Base-by-base conservation (phyloP, 2,329 filamentous ascomycete genomes). In the Penicillium sp. region DNA sequence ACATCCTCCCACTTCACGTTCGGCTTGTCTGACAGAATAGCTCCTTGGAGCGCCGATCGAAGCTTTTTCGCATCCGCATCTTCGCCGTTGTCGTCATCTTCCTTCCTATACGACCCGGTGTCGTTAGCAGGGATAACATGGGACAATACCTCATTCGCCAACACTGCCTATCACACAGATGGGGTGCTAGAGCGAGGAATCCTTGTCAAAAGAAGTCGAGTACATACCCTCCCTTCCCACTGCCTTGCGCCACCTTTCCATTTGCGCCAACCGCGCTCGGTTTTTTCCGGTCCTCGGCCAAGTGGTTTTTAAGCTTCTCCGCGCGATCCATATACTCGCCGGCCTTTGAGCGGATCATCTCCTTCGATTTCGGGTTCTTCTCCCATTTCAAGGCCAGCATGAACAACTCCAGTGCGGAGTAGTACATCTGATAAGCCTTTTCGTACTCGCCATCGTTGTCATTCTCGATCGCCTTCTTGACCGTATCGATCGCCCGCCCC, bases 311-410 rank as follows among this genome's bases (percentile, higher is more conserved):
- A 61, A 99, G 85, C 80, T 97, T 97, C 80, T 99, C 94, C 61
- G 94, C 94, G 60, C 94, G 90, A 77, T 97, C 93, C 88, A 99
- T 96, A 81, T 99, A 99, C 72, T 97, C 93, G 66, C 82, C 89
- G 21, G 92, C 91, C 80, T 97, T 97, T 66, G 89, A 86, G 65
- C 94, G 88, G 75, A 99, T 97, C 84, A 96, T 96, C 72, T 95
- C 91, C 80, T 97, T 97, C 61, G 91, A 92, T 67, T 92, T 93
- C 60, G 89, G 86, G 78, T 97, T 97, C 84, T 97, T 99, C 80
- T 99, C 94, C 93, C 93, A 99, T 81, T 99, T 99, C 57, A 99
- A 83, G 34, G 94, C 94, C 58, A 97, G 89, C 89, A 99, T 96
- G 81, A 97, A 99, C 55, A 97, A 86, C 77, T 99, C 93, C 65